Evolutionary conservation across 2,329 filamentous ascomycete species (phyloP), one percentile per base, ranked within the genome.

Genomic region (Sphaerostilbella broomeana): DNA sequence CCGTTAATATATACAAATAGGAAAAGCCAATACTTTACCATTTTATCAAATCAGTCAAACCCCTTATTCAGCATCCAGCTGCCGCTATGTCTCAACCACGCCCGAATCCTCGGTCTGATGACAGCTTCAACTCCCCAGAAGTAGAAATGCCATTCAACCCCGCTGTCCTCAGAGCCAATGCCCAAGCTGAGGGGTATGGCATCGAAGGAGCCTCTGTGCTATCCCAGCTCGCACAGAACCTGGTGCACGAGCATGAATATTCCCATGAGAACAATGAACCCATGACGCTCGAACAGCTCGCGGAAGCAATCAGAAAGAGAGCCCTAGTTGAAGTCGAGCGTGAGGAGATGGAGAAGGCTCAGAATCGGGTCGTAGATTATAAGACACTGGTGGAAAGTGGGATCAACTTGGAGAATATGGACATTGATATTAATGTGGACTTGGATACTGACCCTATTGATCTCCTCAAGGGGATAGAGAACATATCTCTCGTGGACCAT

Each of bases 291-390:
- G 30, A 43, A 9, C 38, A 51, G 22, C 35, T 56, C 9, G 47
- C 46, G 13, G 42, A 49, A 17, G 48, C 47, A 9, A 50, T 57
- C 38, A 47, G 46, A 31, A 32, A 47, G 11, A 41, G 51, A 25
- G 48, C 49, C 25, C 29, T 32, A 3, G 39, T 42, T 4, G 51
- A 56, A 24, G 36, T 44, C 4, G 44, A 47, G 6, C n/a, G n/a
- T n/a, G 40, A 38, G 7, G 30, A 39, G 7, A 38, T 45, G 29
- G 20, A 25, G 12, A 27, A 37, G 4, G 11, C 26, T 18, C 22
- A 13, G 21, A 21, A 11, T 17, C 26, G 35, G 6, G 27, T 26
- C 12, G 18, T 21, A 34, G 25, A 20, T 18, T 15, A 26, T 16
- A 18, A 19, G 35, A 26, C 9, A 26, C 18, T 35, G n/a, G 33